Percentiles rank a stretch among this genome's conserved stretches.
Conservation (phyloP, 176 grass and related monocot species). For the Hordeum vulgare region DNA sequence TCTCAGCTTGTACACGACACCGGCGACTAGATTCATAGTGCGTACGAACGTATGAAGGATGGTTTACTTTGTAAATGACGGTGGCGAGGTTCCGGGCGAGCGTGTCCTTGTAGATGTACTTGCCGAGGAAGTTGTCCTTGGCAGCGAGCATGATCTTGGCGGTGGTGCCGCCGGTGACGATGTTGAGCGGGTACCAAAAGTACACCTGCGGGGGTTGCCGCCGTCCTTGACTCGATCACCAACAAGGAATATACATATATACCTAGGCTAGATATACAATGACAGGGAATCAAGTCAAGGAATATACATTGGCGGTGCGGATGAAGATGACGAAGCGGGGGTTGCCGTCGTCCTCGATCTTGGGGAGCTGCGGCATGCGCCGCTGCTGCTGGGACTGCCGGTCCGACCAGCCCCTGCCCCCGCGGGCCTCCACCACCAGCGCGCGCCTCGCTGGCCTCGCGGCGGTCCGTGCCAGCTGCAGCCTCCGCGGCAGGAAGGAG, state of each 20-base stretch:
- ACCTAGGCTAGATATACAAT: background rate
- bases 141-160: constrained; percentile 96
- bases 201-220: constrained; percentile 48
- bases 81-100: constrained; percentile 76
- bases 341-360: constrained; percentile 82
- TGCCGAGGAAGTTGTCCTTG: constrained; percentile 95
- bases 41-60: background rate
- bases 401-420: constrained; percentile 47
- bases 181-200: constrained; percentile 93
- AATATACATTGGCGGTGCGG: constrained; percentile 67
- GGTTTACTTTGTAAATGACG: constrained; percentile 73
- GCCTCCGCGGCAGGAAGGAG: constrained; percentile 12
- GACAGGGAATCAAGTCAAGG: background rate
- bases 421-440: constrained; percentile 60
- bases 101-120: constrained; percentile 95
- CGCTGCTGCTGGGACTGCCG: constrained; percentile 47
- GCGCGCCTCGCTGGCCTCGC: constrained; percentile 24
- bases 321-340: constrained; percentile 94
- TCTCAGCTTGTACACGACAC: background rate
- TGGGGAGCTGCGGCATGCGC: constrained; percentile 52
- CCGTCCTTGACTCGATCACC: background rate
- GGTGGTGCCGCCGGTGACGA: constrained; percentile 81
- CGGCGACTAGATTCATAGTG: background rate
- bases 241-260: background rate
- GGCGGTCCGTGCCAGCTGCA: constrained; percentile 19